Evolutionary conservation across 2,329 filamentous ascomycete genomes (phyloP).

Genomic region (Neodidymelliopsis sp.): DNA sequence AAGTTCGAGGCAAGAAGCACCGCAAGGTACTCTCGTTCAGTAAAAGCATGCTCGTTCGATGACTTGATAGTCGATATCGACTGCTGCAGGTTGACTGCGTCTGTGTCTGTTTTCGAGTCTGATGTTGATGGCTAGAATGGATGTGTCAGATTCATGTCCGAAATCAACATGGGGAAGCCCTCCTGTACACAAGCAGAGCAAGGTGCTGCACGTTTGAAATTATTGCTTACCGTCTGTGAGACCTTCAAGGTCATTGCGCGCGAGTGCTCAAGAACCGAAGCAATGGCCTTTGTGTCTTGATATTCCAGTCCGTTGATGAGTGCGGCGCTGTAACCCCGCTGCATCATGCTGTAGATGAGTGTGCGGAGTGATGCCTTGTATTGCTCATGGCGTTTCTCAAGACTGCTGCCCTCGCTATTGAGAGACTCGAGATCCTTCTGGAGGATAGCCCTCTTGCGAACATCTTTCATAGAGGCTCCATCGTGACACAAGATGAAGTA

Average conservation of each 20-base stretch:
- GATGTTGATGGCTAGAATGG: not conserved
- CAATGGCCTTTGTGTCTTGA: slow-evolving; percentile 66
- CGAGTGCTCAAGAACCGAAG: slow-evolving; percentile 30
- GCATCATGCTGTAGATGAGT: slow-evolving; percentile 64
- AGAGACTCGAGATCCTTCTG: slow-evolving; percentile 28
- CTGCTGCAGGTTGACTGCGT: slow-evolving; percentile 27
- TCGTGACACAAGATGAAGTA: slow-evolving; percentile 77
- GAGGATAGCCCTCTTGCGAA: slow-evolving; percentile 27
- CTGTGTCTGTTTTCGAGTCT: slow-evolving; percentile 10
- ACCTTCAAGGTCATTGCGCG: slow-evolving; percentile 28
- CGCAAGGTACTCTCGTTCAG: slow-evolving; percentile 47
- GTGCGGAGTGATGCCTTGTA: slow-evolving; percentile 48
- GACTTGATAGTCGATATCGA: slow-evolving; percentile 28
- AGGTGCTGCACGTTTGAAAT: not conserved
- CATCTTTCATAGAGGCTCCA: slow-evolving; percentile 53
- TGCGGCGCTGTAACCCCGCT: slow-evolving; percentile 66
- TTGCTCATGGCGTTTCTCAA: slow-evolving; percentile 30
- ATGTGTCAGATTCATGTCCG: too few relatives aligned
- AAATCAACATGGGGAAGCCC: too few relatives aligned
- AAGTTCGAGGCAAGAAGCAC: slow-evolving; percentile 45
- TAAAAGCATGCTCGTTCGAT: slow-evolving; percentile 31
- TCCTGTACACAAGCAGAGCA: not conserved
- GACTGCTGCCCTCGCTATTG: slow-evolving; percentile 27
- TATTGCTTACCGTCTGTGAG: slow-evolving; percentile 25
- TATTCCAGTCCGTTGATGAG: slow-evolving; percentile 70